Base-by-base conservation (phyloP, 352 stramenopile species). In the Phytopythium ostracodes region DNA sequence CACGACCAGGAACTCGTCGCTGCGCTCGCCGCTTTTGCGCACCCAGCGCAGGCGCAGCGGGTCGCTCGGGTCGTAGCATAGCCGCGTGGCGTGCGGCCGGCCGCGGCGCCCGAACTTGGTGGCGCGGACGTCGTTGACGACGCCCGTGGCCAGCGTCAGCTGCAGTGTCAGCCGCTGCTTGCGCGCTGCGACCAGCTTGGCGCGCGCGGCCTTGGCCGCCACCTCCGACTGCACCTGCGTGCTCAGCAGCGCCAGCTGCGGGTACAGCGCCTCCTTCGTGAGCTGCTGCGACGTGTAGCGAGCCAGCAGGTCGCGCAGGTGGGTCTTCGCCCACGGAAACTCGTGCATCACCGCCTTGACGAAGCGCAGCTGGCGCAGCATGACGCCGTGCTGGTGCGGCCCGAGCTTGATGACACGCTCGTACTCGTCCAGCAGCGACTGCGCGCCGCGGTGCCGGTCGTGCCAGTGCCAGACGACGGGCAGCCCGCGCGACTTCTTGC, bases 281-380 rank as follows among this genome's bases (percentile, higher is more conserved):
- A 88, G 69, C 31, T 89, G 72, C 42, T 94, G 90, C 47, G 82
- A 74, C 18, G 81, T 94, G 64, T 94, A 94, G 4, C 71, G 67
- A 1, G 81, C 76, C 24, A 94, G 52, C 22, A 94, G 60, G 17
- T 83, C 68, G 18, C 81, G 81, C 14, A 94, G 57, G 38, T 88
- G 80, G 6, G 79, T 67, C 64, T 94, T 94, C 1, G 82, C 84
- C 84, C 84, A 94, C 38, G 84, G 82, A n/a, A 92, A 68, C 24
- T 94, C 79, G 56, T 92, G 79, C 84, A 92, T 94, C 50, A 89
- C 81, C 10, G 73, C 78, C 67, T 91, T 92, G 43, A 94, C 76
- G 65, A 88, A 94, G n/a, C 84, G 82, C 24, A 94, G 60, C 52
- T 94, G 84, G 3, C 75, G 70, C n/a, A 94, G 47, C 84, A 94